Evolutionary conservation across 176 grass and related monocot species (phyloP), one percentile per base, ranked within the genome.

Genomic region (Echinochloa phyllopogon): DNA sequence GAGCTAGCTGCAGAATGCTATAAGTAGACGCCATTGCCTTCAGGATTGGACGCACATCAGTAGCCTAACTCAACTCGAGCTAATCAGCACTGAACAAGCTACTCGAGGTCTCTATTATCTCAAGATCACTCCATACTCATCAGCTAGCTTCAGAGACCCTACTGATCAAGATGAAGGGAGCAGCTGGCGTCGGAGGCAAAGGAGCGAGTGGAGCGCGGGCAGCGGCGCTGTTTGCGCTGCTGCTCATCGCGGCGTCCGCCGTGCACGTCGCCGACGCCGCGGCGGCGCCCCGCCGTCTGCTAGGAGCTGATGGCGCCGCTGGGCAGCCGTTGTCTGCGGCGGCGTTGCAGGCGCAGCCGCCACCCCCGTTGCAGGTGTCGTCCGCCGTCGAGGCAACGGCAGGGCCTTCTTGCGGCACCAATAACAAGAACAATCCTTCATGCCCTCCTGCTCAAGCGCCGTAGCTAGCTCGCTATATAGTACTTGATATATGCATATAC

Each of bases 81-180:
- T 65, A 6, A 65, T 39, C 29, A 39, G 16, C 33, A 67, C 40
- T 10, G 9, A 21, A 36, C 40, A 41, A 2, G 18, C 65, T 20
- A 33, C 15, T 17, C 29, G 29, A 33, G 29, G n/a, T n/a, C n/a
- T n/a, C n/a, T n/a, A n/a, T n/a, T 33, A 33, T n/a, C 29, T 33
- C 8, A 16, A 40, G 37, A 40, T 68, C 17, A 18, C 18, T 3
- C 9, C 10, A 16, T 8, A 40, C 37, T 33, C 29, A 33, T 33
- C 29, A 33, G 29, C 29, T 33, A 33, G 29, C 29, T 33, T 1
- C 29, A 1, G 29, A 33, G 29, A 33, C 1, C 29, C 29, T 33
- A 33, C 29, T 33, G 29, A 69, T 43, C 65, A 69, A 48, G 69
- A 72, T 72, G 69, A 13, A 72, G 69, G 69, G 69, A 49, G 69